These are phyloP conservation scores for Haplosporangium gracile DNA, from an alignment of 192 early-diverging fungal genomes.

Conservation along the genomic window DNA sequence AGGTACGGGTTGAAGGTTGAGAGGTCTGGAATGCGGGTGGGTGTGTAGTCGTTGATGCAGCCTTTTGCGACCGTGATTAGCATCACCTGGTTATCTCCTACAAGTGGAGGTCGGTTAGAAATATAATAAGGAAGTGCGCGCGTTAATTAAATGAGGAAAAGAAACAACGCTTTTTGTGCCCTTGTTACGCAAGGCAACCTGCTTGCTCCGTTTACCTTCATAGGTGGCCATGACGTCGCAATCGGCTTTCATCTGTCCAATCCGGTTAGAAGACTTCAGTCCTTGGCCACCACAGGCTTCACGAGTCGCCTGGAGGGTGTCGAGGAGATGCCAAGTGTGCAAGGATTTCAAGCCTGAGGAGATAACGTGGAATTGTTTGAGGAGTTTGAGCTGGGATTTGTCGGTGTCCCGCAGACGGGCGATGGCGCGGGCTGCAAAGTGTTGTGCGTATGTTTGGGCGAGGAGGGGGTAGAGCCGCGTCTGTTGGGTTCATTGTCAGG, in stretches of 20 bases:
- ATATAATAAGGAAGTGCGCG: background rate
- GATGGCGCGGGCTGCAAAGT: constrained; percentile 17
- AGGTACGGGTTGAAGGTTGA: constrained; percentile 4
- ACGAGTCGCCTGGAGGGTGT: constrained; percentile 17
- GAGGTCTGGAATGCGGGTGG: background rate
- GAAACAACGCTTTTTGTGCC: too few species aligned
- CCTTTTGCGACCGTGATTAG: constrained; percentile 23
- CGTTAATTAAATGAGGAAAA: background rate
- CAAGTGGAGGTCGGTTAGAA: too few species aligned
- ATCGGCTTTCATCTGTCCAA: constrained; percentile 29
- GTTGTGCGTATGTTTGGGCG: constrained; percentile 6
- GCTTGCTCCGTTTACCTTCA: background rate
- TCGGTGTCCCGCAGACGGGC: background rate
- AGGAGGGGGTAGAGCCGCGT: constrained; percentile 17
- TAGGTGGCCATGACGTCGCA: constrained; percentile 28
- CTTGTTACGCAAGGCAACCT: too few species aligned
- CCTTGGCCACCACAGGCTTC: constrained; percentile 27
- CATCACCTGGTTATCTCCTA: constrained; percentile 33
- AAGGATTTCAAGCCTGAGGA: constrained; percentile 22
- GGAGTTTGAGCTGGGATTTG: background rate
- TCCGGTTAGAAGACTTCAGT: constrained; percentile 20
- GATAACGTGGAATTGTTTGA: constrained; percentile 25
- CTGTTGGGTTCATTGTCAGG: background rate
- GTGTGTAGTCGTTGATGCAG: constrained; percentile 3
- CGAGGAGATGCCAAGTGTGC: constrained; percentile 25